phyloP scores from a whole-genome alignment of 768 basidiomycete genomes.

The Clitopilus hobsonii region DNA sequence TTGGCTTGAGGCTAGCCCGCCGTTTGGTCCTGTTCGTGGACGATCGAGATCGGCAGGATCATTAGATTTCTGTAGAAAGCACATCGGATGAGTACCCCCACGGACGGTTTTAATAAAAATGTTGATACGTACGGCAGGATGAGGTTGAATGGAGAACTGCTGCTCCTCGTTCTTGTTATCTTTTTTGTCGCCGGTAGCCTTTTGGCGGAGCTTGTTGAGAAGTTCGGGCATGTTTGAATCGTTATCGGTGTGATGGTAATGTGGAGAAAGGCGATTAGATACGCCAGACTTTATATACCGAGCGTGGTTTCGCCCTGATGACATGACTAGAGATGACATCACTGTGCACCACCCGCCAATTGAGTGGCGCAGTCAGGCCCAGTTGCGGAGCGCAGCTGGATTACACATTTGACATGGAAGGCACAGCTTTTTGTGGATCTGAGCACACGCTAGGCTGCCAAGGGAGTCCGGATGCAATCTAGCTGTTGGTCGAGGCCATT shows the following conservation, averaged over 20 bases:
- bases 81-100: slow-evolving; percentile 3
- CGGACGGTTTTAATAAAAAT: background rate
- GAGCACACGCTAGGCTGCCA: too few relatives aligned
- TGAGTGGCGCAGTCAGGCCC: background rate
- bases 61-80: slow-evolving; percentile 32
- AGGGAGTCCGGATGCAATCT: too few relatives aligned
- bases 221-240: background rate
- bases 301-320: background rate
- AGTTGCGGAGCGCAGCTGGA: background rate
- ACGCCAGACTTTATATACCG: background rate
- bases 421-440: background rate
- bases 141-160: slow-evolving; percentile 31
- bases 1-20: slow-evolving; percentile 25
- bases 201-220: background rate
- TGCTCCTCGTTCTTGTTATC: background rate
- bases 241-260: background rate
- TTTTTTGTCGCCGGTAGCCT: background rate
- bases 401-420: background rate
- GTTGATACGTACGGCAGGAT: slow-evolving; percentile 34
- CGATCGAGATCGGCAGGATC: slow-evolving; percentile 33
- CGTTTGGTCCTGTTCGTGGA: slow-evolving; percentile 15
- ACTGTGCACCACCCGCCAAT: background rate
- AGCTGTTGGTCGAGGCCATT: too few relatives aligned
- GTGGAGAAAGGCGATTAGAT: background rate
- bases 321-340: background rate